Conservation (phyloP, 2,329 filamentous ascomycete species). For the Ophiostoma fasciatum region DNA sequence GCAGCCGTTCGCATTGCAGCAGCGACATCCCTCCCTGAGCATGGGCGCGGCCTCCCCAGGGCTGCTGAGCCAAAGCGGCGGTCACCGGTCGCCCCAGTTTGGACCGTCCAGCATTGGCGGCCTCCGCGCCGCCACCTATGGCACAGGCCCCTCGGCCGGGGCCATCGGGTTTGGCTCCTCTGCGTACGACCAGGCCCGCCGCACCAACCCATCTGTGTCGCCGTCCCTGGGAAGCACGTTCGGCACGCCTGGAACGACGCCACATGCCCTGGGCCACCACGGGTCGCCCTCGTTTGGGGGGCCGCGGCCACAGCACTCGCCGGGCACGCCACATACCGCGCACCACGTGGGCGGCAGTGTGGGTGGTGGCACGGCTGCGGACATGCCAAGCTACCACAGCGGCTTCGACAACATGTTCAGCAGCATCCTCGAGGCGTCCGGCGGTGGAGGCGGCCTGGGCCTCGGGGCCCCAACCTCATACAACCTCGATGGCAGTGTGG, state of each 20-base stretch:
- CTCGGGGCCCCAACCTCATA: conserved; percentile 14
- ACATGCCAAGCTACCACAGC: conserved; percentile 13
- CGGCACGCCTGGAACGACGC: background rate
- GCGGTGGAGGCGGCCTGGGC: conserved; percentile 13
- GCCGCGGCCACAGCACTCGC: conserved; percentile 11
- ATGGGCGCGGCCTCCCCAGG: conserved; percentile 8
- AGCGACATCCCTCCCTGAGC: conserved; percentile 13
- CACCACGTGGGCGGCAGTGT: too few relatives aligned
- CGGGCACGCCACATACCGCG: conserved; percentile 6
- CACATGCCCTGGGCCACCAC: conserved; percentile 8
- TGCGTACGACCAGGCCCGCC: conserved; percentile 7
- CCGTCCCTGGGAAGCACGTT: conserved; percentile 10
- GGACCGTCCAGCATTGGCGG: conserved; percentile 1
- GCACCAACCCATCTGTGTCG: conserved; percentile 7
- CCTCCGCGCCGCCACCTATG: conserved; percentile 1
- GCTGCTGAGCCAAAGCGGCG: conserved; percentile 3
- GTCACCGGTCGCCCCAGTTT: conserved; percentile 11
- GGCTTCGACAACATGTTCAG: conserved; percentile 13
- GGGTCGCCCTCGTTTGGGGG: conserved; percentile 10
- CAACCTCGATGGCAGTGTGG: conserved; percentile 13
- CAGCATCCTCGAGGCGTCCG: conserved; percentile 16
- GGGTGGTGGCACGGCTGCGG: conserved; percentile 6
- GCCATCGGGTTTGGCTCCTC: conserved; percentile 9
- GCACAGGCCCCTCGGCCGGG: background rate
- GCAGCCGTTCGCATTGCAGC: conserved; percentile 14